These are phyloP conservation scores for Populus deltoides DNA, from an alignment of 345 rosid genomes.

Conservation along the genomic window DNA sequence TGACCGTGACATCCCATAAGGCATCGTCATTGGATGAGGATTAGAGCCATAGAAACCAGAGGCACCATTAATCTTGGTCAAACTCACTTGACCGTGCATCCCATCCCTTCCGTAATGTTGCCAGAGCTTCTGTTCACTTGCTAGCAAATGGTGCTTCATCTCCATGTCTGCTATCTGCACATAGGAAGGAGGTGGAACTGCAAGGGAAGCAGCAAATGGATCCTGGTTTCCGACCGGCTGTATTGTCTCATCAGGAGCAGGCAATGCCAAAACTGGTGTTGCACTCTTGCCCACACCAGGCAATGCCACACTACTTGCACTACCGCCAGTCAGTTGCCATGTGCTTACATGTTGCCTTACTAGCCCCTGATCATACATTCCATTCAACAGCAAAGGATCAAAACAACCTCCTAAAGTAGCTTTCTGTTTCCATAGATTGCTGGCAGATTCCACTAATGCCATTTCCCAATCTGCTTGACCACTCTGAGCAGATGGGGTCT, in stretches of 20 bases:
- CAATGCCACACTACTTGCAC: constrained; percentile 28
- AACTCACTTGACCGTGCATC: constrained; percentile 23
- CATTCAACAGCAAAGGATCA: constrained; percentile 24
- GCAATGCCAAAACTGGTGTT: constrained; percentile 23
- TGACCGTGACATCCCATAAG: constrained; percentile 24
- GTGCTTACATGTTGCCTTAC: constrained; percentile 27
- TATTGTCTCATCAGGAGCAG: constrained; percentile 25
- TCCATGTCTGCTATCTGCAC: constrained; percentile 32
- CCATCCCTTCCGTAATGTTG: constrained; percentile 28
- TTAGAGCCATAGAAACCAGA: not conserved
- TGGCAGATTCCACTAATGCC: constrained; percentile 25
- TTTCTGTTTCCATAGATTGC: constrained; percentile 25
- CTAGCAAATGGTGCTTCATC: constrained; percentile 26
- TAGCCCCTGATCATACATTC: constrained; percentile 30
- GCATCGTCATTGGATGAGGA: constrained; percentile 13
- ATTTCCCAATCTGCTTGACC: constrained; percentile 25
- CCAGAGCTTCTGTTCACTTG: constrained; percentile 28
- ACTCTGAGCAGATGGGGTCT: constrained; percentile 25
- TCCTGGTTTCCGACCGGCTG: constrained; percentile 24
- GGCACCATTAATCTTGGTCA: constrained; percentile 15
- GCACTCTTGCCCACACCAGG: constrained; percentile 10
- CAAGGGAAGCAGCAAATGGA: constrained; percentile 26
- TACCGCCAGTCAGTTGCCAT: constrained; percentile 16
- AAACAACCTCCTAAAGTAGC: constrained; percentile 22
- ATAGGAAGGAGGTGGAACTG: constrained; percentile 32